These are phyloP conservation scores for Pichia terricola DNA, from an alignment of 1,139 yeast genomes.

Conservation along the genomic window DNA sequence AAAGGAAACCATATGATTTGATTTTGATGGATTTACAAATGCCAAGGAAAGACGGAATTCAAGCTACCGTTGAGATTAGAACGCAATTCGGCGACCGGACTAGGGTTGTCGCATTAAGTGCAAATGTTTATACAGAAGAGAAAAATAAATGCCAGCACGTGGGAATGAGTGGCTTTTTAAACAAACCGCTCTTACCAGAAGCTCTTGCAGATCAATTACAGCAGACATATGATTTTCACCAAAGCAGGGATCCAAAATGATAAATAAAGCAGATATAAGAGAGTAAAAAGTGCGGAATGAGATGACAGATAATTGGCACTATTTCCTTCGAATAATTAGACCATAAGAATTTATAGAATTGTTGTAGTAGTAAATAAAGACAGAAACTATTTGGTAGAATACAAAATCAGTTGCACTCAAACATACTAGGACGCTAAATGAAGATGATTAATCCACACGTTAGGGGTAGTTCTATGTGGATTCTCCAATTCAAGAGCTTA, in stretches of 20 bases:
- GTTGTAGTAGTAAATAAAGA: too few relatives aligned
- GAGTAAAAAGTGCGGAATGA: too few relatives aligned
- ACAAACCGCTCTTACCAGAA: constrained; percentile 54
- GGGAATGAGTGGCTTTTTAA: constrained; percentile 76
- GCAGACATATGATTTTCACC: constrained; percentile 1
- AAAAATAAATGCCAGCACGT: constrained; percentile 59
- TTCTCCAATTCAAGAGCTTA: too few relatives aligned
- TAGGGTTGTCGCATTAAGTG: constrained; percentile 84
- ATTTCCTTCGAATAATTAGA: too few relatives aligned
- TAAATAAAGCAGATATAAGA: too few relatives aligned
- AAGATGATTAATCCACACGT: too few relatives aligned
- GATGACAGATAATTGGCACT: too few relatives aligned
- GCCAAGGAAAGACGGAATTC: constrained; percentile 80
- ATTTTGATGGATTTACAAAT: constrained; percentile 90
- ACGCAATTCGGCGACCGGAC: constrained; percentile 34
- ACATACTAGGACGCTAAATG: too few relatives aligned
- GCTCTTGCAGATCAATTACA: constrained; percentile 32
- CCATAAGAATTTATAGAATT: too few relatives aligned
- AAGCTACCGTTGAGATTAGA: constrained; percentile 64
- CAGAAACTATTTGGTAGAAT: too few relatives aligned
- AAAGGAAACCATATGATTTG: constrained; percentile 42
- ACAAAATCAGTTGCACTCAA: too few relatives aligned
- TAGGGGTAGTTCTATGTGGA: too few relatives aligned
- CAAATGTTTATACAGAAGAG: constrained; percentile 78
- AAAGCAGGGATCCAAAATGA: not conserved